Evolutionary conservation across 1,139 yeast genomes (phyloP).

Genomic region (Pneumocystis carinii): DNA sequence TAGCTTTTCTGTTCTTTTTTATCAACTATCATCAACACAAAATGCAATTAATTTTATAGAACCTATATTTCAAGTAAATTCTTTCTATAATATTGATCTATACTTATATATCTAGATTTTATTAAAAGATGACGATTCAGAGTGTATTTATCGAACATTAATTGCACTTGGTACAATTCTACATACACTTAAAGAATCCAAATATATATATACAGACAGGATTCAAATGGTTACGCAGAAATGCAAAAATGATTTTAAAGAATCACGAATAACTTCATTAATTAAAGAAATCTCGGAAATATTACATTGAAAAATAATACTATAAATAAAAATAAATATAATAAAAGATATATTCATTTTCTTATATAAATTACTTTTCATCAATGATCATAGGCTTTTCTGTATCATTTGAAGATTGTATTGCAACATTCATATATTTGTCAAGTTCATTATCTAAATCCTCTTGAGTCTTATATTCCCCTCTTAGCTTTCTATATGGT

Average conservation of each 20-base stretch:
- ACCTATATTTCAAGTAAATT: constrained; percentile 9
- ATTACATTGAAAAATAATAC: neutral
- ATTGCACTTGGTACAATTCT: constrained; percentile 39
- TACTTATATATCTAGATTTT: constrained; percentile 9
- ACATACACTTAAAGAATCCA: neutral
- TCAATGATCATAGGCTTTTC: neutral
- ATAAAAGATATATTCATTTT: neutral
- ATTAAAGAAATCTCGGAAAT: neutral
- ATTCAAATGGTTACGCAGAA: neutral
- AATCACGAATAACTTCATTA: neutral
- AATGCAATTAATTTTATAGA: constrained; percentile 5
- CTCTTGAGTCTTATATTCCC: neutral
- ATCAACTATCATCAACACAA: constrained; percentile 17
- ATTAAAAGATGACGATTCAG: constrained; percentile 25
- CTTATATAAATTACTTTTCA: neutral
- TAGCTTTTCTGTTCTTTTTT: constrained; percentile 32
- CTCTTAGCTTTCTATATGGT: neutral
- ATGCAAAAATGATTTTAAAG: neutral
- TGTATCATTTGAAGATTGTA: neutral
- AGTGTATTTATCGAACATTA: constrained; percentile 41
- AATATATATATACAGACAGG: neutral
- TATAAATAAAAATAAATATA: neutral
- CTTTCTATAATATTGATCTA: constrained; percentile 11
- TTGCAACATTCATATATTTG: neutral
- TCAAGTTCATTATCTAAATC: neutral